Evolutionary conservation across 2,329 filamentous ascomycete species (phyloP).

Genomic region (Aspergillus phoenicis): DNA sequence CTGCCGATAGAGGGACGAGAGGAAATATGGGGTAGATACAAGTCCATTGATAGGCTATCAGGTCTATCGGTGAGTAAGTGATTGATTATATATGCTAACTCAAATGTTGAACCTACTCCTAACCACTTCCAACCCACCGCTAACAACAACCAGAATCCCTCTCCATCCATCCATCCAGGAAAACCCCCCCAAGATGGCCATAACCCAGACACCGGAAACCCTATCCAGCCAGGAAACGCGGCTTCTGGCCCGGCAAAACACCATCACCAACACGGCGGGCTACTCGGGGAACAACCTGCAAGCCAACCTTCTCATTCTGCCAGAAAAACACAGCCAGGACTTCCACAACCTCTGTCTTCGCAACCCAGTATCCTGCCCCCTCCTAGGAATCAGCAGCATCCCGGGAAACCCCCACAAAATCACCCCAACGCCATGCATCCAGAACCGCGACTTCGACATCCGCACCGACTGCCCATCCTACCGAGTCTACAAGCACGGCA

Average conservation of each 20-base stretch:
- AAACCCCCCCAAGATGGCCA: not conserved
- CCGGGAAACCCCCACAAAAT: conserved; percentile 42
- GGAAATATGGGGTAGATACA: not conserved
- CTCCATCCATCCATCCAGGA: too few species aligned
- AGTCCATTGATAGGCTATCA: not conserved
- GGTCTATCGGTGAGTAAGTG: not conserved
- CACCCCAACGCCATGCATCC: conserved; percentile 26
- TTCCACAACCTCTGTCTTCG: conserved; percentile 62
- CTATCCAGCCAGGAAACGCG: conserved; percentile 40
- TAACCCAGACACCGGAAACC: not conserved
- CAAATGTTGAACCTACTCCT: not conserved
- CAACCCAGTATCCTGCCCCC: conserved; percentile 65
- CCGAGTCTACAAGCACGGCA: conserved; percentile 58
- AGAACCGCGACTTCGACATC: conserved; percentile 53
- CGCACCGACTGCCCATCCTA: conserved; percentile 62
- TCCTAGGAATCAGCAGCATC: conserved; percentile 53
- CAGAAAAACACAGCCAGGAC: conserved; percentile 58
- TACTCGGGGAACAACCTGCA: conserved; percentile 59
- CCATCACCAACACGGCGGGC: conserved; percentile 54
- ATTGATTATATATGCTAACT: not conserved
- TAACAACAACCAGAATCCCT: too few species aligned
- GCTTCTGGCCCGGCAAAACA: conserved; percentile 47
- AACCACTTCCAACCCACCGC: too few species aligned
- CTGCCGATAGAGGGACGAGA: not conserved
- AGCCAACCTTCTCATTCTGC: conserved; percentile 65